These are phyloP conservation scores for Bonia amplexicaulis DNA, from an alignment of 176 grass and related monocot species.

Conservation along the genomic window DNA sequence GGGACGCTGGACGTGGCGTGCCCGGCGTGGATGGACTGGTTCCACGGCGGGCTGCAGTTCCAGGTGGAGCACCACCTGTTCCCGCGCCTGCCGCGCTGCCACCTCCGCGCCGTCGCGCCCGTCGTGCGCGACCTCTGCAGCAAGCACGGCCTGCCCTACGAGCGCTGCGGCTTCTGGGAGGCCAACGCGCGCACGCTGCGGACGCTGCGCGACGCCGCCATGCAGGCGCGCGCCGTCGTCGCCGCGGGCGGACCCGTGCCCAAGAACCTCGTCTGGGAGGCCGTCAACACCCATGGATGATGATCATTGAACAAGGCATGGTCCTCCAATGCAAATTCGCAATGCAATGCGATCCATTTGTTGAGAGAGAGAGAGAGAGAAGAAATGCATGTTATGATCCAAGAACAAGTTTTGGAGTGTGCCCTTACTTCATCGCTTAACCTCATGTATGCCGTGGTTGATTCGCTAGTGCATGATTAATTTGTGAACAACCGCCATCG, in stretches of 20 bases:
- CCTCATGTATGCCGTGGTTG: no score
- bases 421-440: no score
- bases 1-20: conserved; percentile 48
- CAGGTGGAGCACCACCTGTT: conserved; percentile 59
- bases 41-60: conserved; percentile 54
- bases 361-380: no score
- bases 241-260: neutral
- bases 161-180: conserved; percentile 31
- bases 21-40: conserved; percentile 61
- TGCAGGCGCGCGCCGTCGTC: conserved; percentile 32
- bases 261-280: conserved; percentile 23
- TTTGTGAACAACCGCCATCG: no score
- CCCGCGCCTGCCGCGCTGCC: conserved; percentile 43
- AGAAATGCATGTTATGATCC: no score
- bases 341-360: no score
- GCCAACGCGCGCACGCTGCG: conserved; percentile 33
- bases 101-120: conserved; percentile 15
- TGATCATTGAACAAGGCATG: no score
- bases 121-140: conserved; percentile 42
- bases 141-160: conserved; percentile 41
- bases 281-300: neutral
- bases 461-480: no score
- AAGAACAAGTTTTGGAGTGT: no score
- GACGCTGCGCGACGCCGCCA: conserved; percentile 33
- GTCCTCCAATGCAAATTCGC: no score